phyloP scores from a whole-genome alignment of 768 basidiomycete genomes.

The Sporobolomyces pararoseus region DNA sequence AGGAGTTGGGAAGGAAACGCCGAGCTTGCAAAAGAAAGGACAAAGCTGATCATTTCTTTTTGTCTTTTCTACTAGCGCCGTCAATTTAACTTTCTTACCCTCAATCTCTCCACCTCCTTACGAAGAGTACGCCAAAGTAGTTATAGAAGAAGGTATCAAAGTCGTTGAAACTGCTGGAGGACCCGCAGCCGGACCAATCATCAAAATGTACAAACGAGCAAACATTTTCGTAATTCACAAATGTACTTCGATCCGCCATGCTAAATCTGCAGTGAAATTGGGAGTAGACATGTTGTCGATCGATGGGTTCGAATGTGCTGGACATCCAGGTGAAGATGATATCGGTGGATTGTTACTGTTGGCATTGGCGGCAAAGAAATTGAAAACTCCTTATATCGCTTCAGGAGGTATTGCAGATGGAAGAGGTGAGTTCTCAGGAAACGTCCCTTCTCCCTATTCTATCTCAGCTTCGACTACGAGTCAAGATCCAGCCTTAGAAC shows the following conservation, averaged over 20 bases:
- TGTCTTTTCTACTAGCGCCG: conserved; percentile 43
- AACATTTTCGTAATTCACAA: conserved; percentile 77
- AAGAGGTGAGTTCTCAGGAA: conserved; percentile 51
- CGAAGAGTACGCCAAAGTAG: conserved; percentile 65
- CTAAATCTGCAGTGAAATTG: conserved; percentile 65
- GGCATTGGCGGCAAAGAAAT: conserved; percentile 59
- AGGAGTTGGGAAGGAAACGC: not conserved
- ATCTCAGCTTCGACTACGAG: no score
- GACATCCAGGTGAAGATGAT: conserved; percentile 92
- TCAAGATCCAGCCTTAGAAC: no score
- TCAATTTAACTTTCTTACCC: conserved; percentile 60
- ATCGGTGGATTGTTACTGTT: conserved; percentile 74
- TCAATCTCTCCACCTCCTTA: conserved; percentile 88
- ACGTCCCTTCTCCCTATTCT: not conserved
- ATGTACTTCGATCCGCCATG: conserved; percentile 79
- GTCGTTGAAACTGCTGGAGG: conserved; percentile 93
- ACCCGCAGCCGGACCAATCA: conserved; percentile 55
- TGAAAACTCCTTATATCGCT: conserved; percentile 79
- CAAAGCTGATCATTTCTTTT: no score
- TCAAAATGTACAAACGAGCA: conserved; percentile 68
- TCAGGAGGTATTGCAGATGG: conserved; percentile 87
- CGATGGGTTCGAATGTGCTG: conserved; percentile 57
- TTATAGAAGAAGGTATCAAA: conserved; percentile 69
- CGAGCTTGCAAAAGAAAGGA: not conserved
- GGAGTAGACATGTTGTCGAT: conserved; percentile 29